A percentile compares a stretch with the other conserved stretches of the same genome.
Evolutionary conservation across 2,329 filamentous ascomycete species (phyloP).

Genomic region (Colletotrichum tropicicola): DNA sequence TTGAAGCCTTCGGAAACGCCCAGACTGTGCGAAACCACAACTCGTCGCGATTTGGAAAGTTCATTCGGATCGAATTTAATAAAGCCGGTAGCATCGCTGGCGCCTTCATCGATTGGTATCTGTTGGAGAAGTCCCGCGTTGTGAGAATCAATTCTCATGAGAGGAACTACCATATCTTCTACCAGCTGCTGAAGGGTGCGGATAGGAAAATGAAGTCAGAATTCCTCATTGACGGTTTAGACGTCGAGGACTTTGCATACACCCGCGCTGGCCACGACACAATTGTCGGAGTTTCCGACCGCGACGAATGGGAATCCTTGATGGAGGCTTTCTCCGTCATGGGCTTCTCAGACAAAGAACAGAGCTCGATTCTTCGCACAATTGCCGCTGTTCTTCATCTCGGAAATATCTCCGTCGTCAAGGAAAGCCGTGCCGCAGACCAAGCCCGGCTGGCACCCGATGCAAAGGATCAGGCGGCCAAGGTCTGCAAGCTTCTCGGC

Average conservation of each 20-base stretch:
- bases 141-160: constrained; percentile 88
- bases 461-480: constrained; percentile 77
- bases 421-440: constrained; percentile 90
- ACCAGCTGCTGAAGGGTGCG: constrained; percentile 90
- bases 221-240: constrained; percentile 78
- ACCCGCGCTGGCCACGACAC: constrained; percentile 91
- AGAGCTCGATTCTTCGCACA: constrained; percentile 83
- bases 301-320: constrained; percentile 87
- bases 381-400: constrained; percentile 92
- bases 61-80: constrained; percentile 96
- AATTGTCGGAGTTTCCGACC: constrained; percentile 89
- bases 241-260: constrained; percentile 90
- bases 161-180: constrained; percentile 97
- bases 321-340: constrained; percentile 95
- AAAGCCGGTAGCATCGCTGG: constrained; percentile 89
- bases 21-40: constrained; percentile 99
- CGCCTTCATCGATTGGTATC: constrained; percentile 98
- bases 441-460: constrained; percentile 86
- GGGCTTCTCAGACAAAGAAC: constrained; percentile 89
- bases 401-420: constrained; percentile 88
- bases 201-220: constrained; percentile 77
- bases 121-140: constrained; percentile 97
- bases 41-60: constrained; percentile 97
- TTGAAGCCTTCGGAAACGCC: constrained; percentile 97
- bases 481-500: constrained; percentile 84